phyloP scores from a whole-genome alignment of 805 yeast species.

The Wickerhamomyces xylosicus region DNA sequence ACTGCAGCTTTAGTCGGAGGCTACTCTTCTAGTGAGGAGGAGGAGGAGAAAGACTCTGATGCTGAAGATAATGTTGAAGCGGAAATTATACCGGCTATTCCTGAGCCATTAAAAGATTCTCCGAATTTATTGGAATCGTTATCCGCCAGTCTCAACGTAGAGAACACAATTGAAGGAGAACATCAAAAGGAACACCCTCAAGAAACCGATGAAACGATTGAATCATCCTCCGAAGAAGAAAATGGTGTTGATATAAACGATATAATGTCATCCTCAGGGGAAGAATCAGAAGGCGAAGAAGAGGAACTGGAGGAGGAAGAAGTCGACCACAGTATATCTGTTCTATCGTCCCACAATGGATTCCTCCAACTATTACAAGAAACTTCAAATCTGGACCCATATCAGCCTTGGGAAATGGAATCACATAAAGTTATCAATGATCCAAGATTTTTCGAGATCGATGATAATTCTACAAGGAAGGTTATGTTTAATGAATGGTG shows the following conservation, averaged over 20 bases:
- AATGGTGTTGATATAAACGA: constrained; percentile 14
- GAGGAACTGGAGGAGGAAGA: constrained; percentile 3
- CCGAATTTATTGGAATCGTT: too few relatives aligned
- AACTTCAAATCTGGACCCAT: constrained; percentile 30
- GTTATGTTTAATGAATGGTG: constrained; percentile 39
- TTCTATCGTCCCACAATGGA: neutral
- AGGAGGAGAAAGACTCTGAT: constrained; percentile 2
- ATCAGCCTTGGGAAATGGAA: constrained; percentile 37
- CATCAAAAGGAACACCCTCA: too few relatives aligned
- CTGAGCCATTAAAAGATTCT: neutral
- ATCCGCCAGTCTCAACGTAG: too few relatives aligned
- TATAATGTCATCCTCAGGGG: constrained; percentile 14
- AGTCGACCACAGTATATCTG: too few relatives aligned
- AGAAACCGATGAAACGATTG: too few relatives aligned
- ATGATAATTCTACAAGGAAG: constrained; percentile 24
- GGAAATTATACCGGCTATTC: neutral
- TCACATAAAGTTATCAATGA: constrained; percentile 30
- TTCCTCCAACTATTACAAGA: constrained; percentile 28
- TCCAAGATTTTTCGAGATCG: constrained; percentile 26
- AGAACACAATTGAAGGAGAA: too few relatives aligned
- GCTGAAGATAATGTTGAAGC: neutral
- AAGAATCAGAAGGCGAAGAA: constrained; percentile 15
- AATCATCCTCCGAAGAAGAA: constrained; percentile 16
- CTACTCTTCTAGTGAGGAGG: constrained; percentile 15
- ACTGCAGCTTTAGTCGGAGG: constrained; percentile 8